phyloP scores from a whole-genome alignment of 768 basidiomycete species.

The Leucosporidium creatinivorum region DNA sequence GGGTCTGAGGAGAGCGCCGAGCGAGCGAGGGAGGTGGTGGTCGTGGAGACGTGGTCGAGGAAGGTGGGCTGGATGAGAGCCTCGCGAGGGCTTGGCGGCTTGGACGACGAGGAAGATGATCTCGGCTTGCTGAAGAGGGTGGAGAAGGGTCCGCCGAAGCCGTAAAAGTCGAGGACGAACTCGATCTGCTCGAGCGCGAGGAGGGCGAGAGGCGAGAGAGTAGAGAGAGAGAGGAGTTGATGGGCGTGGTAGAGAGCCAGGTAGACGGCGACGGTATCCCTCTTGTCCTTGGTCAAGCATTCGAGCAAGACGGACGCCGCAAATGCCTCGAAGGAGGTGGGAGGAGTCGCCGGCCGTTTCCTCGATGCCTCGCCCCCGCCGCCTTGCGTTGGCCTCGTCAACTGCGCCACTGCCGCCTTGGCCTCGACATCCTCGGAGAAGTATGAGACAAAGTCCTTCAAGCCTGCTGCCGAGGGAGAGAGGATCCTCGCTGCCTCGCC shows the following conservation, averaged over 20 bases:
- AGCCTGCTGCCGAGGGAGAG: constrained; percentile 49
- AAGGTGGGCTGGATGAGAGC: constrained; percentile 21
- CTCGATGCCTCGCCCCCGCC: not conserved
- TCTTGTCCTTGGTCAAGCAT: constrained; percentile 82
- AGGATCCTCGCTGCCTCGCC: constrained; percentile 53
- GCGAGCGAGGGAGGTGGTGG: not conserved
- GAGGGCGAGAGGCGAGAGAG: not conserved
- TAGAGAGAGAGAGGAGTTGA: not conserved
- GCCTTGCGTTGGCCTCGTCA: constrained; percentile 38
- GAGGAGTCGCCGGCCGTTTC: not conserved
- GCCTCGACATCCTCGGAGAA: constrained; percentile 57
- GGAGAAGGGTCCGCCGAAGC: constrained; percentile 5
- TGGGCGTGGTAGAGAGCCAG: constrained; percentile 7
- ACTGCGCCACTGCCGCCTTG: constrained; percentile 57
- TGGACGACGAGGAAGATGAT: not conserved
- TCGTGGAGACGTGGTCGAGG: constrained; percentile 17
- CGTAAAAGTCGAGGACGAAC: constrained; percentile 26
- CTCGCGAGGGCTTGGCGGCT: constrained; percentile 5
- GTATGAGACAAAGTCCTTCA: constrained; percentile 76
- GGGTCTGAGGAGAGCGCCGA: not conserved
- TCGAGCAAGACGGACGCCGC: constrained; percentile 50
- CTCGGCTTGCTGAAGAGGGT: constrained; percentile 4
- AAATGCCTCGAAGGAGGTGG: constrained; percentile 32
- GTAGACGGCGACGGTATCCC: constrained; percentile 19
- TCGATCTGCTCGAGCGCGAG: constrained; percentile 6